Conservation (phyloP, 73 alveolate species). For the Urostyla sp. region DNA sequence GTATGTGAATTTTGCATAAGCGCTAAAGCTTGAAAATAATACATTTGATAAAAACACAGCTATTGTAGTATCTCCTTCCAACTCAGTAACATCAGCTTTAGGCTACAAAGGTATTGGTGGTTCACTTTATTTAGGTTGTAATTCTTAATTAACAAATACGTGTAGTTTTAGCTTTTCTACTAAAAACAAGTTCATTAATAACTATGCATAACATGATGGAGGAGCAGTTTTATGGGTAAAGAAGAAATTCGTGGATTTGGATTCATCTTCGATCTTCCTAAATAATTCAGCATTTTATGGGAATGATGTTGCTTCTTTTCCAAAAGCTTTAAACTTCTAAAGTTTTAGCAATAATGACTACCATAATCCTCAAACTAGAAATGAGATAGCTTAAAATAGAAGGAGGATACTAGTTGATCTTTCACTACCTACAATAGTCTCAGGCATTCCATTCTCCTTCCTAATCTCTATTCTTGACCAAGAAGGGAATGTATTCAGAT, state of each 20-base stretch:
- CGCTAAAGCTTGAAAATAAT: neutral
- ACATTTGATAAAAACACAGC: neutral
- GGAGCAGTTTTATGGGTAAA: constrained; percentile 21
- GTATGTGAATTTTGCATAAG: no score
- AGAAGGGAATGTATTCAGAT: constrained; percentile 2
- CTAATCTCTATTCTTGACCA: constrained; percentile 25
- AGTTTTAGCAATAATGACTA: constrained; percentile 1
- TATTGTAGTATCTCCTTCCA: neutral
- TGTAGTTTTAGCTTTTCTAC: neutral
- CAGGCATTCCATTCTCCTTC: constrained; percentile 15
- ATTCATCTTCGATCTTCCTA: neutral
- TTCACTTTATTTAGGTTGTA: constrained; percentile 10
- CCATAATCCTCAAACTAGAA: neutral
- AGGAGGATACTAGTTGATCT: neutral
- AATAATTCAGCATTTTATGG: constrained; percentile 34
- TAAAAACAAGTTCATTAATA: neutral
- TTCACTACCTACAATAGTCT: neutral
- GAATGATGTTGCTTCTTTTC: neutral
- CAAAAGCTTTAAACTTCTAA: neutral
- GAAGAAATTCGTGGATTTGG: neutral
- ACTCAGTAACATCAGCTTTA: neutral
- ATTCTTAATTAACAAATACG: neutral
- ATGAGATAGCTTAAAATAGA: neutral
- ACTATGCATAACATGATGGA: neutral
- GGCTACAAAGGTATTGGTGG: constrained; percentile 13